Conservation (phyloP, 2,329 filamentous ascomycete genomes). For the Fusarium oligoseptatum region DNA sequence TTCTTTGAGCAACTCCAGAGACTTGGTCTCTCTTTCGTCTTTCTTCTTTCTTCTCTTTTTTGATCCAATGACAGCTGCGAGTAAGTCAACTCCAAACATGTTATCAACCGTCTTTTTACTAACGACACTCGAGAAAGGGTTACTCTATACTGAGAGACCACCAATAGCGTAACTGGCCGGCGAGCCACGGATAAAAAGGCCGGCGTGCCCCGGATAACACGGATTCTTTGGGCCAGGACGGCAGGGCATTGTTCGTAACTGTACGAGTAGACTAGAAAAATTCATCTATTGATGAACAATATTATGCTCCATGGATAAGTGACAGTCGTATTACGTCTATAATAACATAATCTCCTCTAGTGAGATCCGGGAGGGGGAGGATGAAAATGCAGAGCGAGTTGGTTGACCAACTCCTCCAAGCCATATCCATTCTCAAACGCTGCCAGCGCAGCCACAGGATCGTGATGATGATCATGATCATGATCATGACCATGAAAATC, state of each 20-base stretch:
- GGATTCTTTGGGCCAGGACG: neutral
- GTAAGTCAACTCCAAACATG: neutral
- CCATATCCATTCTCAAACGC: neutral
- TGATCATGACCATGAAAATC: neutral
- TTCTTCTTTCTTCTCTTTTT: neutral
- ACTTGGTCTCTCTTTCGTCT: neutral
- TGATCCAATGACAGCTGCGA: neutral
- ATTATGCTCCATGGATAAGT: neutral
- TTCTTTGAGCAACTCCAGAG: neutral
- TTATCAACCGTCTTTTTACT: neutral
- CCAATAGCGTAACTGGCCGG: too few species aligned
- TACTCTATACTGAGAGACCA: too few species aligned
- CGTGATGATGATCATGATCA: neutral
- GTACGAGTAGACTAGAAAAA: neutral
- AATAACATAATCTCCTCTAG: neutral
- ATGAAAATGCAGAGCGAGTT: neutral
- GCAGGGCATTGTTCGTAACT: neutral
- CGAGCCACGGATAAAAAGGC: too few species aligned
- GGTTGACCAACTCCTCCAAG: neutral
- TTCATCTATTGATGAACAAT: neutral
- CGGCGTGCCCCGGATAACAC: neutral
- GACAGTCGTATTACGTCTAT: neutral
- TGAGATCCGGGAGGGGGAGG: neutral
- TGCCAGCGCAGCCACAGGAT: neutral
- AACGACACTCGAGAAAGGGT: too few species aligned